Conservation (phyloP, 768 basidiomycete species). For the Amanita exitialis region DNA sequence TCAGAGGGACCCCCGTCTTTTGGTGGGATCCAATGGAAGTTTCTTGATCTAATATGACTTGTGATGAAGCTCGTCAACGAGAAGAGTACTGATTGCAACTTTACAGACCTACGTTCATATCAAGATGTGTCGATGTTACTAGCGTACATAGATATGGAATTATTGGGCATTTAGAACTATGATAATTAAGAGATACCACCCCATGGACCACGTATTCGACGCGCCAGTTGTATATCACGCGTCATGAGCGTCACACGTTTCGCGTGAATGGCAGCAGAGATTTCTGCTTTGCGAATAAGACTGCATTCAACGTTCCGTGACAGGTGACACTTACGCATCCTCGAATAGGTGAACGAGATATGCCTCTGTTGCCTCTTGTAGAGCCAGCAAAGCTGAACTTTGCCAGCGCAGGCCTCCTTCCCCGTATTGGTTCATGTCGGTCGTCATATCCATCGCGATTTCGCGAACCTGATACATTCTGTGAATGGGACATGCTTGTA, state of each 20-base stretch:
- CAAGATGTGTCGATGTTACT: not conserved
- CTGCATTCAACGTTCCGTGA: not conserved
- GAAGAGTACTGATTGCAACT: not conserved
- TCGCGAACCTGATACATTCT: conserved; percentile 68
- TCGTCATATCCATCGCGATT: conserved; percentile 85
- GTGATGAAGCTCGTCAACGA: not conserved
- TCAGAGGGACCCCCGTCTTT: conserved; percentile 47
- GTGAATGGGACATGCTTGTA: not conserved
- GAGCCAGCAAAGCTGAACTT: conserved; percentile 82
- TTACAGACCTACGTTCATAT: not conserved
- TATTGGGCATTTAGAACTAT: too few relatives aligned
- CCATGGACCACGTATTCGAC: conserved; percentile 90
- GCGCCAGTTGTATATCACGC: conserved; percentile 90
- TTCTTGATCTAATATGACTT: conserved; percentile 92
- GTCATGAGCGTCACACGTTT: conserved; percentile 99
- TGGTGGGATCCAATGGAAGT: conserved; percentile 44
- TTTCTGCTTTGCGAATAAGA: conserved; percentile 43
- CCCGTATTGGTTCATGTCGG: conserved; percentile 55
- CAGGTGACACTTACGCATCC: conserved; percentile 74
- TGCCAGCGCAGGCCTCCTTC: conserved; percentile 81
- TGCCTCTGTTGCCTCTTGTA: conserved; percentile 96
- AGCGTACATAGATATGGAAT: not conserved
- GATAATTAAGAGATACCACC: conserved; percentile 48
- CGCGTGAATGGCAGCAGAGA: conserved; percentile 93
- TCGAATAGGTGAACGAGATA: conserved; percentile 95